Evolutionary conservation across 176 grass and related monocot genomes (phyloP).

Genomic region (Cenchrus purpureus): DNA sequence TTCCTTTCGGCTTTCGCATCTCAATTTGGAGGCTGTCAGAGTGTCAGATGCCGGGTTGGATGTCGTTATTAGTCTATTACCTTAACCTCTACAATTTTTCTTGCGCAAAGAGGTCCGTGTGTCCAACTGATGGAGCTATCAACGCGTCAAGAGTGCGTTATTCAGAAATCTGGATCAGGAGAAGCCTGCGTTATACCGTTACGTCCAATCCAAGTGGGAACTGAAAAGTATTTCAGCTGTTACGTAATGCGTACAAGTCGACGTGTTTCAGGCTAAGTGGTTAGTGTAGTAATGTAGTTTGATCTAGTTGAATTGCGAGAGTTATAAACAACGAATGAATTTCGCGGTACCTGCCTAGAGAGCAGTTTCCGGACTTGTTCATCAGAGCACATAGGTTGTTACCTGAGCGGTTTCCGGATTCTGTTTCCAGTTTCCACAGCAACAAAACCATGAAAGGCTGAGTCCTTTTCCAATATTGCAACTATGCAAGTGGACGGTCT

Average conservation of each 20-base stretch:
- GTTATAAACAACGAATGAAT: too few species aligned
- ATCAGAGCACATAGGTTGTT: constrained; percentile 5
- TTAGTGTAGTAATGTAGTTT: too few species aligned
- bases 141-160: neutral
- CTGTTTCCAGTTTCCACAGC: neutral
- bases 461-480: neutral
- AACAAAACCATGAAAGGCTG: neutral
- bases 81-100: neutral
- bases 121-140: neutral
- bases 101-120: neutral
- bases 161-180: neutral
- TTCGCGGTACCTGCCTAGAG: too few species aligned
- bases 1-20: neutral
- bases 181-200: neutral
- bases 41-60: neutral
- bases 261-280: neutral
- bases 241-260: neutral
- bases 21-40: neutral
- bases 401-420: constrained; percentile 11
- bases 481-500: neutral
- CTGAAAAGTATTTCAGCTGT: neutral
- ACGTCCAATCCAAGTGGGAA: neutral
- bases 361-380: neutral
- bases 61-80: neutral
- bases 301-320: too few species aligned